phyloP scores from a whole-genome alignment of 2,329 filamentous ascomycete species.

The Diplocarpon rosae region DNA sequence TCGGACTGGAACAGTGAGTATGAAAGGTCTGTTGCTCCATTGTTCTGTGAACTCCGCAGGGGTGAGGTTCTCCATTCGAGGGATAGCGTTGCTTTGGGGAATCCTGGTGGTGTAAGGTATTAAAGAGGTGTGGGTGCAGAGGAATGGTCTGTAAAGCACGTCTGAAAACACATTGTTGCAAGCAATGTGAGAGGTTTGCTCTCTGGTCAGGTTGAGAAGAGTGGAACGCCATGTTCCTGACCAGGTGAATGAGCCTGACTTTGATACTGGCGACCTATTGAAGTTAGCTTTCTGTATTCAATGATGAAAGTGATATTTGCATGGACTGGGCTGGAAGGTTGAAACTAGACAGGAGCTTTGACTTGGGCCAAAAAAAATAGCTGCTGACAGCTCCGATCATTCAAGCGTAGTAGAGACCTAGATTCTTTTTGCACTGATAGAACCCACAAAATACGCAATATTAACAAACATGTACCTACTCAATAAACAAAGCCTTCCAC shows the following conservation, averaged over 20 bases:
- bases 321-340: not conserved
- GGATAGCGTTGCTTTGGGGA: slow-evolving; percentile 61
- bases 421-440: not conserved
- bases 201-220: slow-evolving; percentile 47
- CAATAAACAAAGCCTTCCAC: slow-evolving; percentile 76
- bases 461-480: slow-evolving; percentile 50
- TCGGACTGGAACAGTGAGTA: slow-evolving; percentile 72
- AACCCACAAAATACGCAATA: not conserved
- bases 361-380: not conserved
- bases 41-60: slow-evolving; percentile 60
- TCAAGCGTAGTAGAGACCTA: not conserved
- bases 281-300: slow-evolving; percentile 2
- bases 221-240: slow-evolving; percentile 77
- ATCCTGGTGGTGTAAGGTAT: slow-evolving; percentile 59
- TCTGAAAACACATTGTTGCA: slow-evolving; percentile 83
- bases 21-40: slow-evolving; percentile 77
- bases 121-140: slow-evolving; percentile 68
- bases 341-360: too few relatives aligned
- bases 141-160: slow-evolving; percentile 78
- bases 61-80: slow-evolving; percentile 55
- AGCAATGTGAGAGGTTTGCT: slow-evolving; percentile 46
- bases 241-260: slow-evolving; percentile 42
- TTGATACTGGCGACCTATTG: slow-evolving; percentile 21
- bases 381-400: not conserved
- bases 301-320: not conserved